phyloP scores from a whole-genome alignment of 2,329 filamentous ascomycete genomes.

The Biscogniauxia marginata region DNA sequence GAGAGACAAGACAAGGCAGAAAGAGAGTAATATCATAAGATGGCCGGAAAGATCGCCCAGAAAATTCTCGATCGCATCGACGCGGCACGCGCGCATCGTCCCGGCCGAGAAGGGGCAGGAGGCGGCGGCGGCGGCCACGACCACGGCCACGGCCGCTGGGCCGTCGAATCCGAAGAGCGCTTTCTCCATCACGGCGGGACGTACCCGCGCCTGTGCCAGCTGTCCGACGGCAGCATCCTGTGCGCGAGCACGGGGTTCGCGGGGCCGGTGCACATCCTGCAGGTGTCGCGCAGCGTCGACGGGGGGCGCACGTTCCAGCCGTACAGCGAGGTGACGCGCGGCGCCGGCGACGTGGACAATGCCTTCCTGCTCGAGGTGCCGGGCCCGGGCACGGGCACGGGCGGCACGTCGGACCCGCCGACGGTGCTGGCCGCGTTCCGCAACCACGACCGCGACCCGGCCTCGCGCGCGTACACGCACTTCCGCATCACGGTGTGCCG shows the following conservation, averaged over 20 bases:
- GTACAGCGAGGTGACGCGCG: constrained; percentile 43
- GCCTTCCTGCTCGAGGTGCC: constrained; percentile 44
- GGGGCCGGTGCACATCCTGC: constrained; percentile 37
- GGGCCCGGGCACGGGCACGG: constrained; percentile 14
- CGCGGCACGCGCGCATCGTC: constrained; percentile 3
- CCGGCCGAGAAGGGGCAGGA: too few relatives aligned
- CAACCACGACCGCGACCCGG: constrained; percentile 42
- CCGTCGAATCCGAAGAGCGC: constrained; percentile 41
- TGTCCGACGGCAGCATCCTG: constrained; percentile 45
- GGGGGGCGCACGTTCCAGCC: constrained; percentile 40
- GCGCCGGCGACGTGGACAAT: constrained; percentile 45
- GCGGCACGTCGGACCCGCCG: too few relatives aligned
- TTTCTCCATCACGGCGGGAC: constrained; percentile 40
- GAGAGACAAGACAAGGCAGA: too few relatives aligned
- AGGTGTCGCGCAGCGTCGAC: constrained; percentile 44
- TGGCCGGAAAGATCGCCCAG: constrained; percentile 18
- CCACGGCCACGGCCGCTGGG: constrained; percentile 5
- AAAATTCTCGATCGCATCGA: constrained; percentile 19
- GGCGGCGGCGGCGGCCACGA: too few relatives aligned
- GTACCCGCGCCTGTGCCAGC: constrained; percentile 45
- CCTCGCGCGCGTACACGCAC: constrained; percentile 34
- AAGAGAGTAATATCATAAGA: too few relatives aligned
- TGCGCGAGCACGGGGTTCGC: constrained; percentile 43
- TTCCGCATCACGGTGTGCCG: constrained; percentile 51
- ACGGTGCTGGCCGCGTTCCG: constrained; percentile 44